Percentiles rank a stretch among this genome's conserved stretches.
These are phyloP conservation scores for Candida vaughaniae DNA, from an alignment of 805 yeast genomes.

Conservation along the genomic window DNA sequence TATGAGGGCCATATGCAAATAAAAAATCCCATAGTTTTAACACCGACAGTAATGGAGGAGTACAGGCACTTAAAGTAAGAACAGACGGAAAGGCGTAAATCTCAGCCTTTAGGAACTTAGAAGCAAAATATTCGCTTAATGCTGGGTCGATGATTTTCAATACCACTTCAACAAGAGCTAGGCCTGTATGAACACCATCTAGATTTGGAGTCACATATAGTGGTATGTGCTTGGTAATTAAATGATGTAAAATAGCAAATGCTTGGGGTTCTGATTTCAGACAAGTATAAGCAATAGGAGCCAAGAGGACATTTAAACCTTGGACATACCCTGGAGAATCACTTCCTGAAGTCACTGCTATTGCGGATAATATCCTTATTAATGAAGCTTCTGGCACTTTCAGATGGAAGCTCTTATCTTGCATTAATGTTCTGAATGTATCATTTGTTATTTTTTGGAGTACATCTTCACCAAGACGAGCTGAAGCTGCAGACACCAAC, in stretches of 20 bases:
- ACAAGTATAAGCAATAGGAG: conserved; percentile 75
- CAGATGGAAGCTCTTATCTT: conserved; percentile 61
- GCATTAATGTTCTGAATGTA: conserved; percentile 79
- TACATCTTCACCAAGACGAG: conserved; percentile 42
- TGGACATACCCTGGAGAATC: conserved; percentile 65
- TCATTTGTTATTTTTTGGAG: conserved; percentile 78
- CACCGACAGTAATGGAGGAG: conserved; percentile 78
- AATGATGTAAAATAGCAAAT: conserved; percentile 62
- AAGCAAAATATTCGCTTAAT: conserved; percentile 55
- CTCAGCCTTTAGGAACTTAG: conserved; percentile 74
- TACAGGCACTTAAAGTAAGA: conserved; percentile 81
- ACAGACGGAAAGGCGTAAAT: conserved; percentile 85
- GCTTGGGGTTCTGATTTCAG: conserved; percentile 82
- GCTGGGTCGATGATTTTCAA: conserved; percentile 72
- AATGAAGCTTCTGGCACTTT: conserved; percentile 70
- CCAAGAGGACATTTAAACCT: conserved; percentile 84
- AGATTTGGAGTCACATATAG: conserved; percentile 73
- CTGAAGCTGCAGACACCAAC: conserved; percentile 50
- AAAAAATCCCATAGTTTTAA: conserved; percentile 84
- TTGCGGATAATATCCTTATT: conserved; percentile 68
- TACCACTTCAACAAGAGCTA: conserved; percentile 69
- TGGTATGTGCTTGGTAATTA: conserved; percentile 68
- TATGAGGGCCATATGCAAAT: conserved; percentile 87
- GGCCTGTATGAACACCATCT: conserved; percentile 80
- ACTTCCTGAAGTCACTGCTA: conserved; percentile 48